Evolutionary conservation across 1,284 basidiomycete species (phyloP), one percentile per base, ranked within the genome.

Genomic region (Ustanciosporium gigantosporum): DNA sequence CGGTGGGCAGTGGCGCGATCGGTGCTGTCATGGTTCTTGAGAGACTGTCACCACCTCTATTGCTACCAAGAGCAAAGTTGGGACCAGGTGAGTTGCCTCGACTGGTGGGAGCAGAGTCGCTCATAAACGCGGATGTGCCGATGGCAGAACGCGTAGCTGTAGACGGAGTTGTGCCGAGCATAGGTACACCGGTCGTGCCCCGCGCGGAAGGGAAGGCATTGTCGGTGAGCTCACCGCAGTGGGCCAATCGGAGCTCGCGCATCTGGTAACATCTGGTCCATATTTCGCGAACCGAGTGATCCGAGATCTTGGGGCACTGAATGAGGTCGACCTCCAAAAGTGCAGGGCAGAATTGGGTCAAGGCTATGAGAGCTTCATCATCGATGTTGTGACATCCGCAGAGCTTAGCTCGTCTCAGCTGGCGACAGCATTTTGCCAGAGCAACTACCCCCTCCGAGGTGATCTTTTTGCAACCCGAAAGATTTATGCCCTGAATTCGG

Each of bases 261-360:
- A 98, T 88, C 70, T 91, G 85, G 16, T 81, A 81, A 2, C 87
- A 87, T 68, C 88, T 81, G 15, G 84, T 82, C 88, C 94, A 95
- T 17, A 98, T 84, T 65, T 91, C 86, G 43, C 90, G 86, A 40
- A 92, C 83, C 29, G 90, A 83, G 17, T 81, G 77, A 74, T 96
- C 87, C 11, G 90, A 88, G 71, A 97, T 84, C 45, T 83, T 83
- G 49, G 84, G 83, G 80, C 92, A 93, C 58, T 86, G 83, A 69
- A 91, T 88, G 60, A 98, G 84, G 79, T 98, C 95, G 65, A 96
- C 87, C 79, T 99, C 95, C 44, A 98, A 84, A 16, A 99, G 83
- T 27, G 92, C 83, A 0, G 90, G 89, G 73, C 93, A 96, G 6
- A 83, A 32, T 31, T 53, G 37, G 4, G 70, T 59, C 19, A 77